A percentile compares a stretch with the other conserved stretches of the same genome.
Conservation (phyloP, 1,284 basidiomycete genomes). For the Apiotrichum domesticum region DNA sequence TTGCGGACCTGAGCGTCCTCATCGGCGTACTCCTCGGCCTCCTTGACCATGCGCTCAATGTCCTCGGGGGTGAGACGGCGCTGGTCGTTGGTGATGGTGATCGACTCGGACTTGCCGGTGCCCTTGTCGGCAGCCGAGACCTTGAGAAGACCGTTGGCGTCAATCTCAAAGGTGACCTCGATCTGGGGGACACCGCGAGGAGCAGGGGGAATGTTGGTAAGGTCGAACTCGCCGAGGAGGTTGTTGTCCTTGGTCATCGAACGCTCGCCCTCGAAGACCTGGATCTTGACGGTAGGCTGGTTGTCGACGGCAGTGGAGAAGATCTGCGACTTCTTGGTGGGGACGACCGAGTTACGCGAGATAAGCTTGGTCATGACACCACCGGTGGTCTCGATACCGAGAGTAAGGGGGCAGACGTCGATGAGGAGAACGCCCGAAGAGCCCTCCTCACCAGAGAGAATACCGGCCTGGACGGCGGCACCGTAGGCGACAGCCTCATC, state of each 20-base stretch:
- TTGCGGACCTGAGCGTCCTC: slow-evolving; percentile 82
- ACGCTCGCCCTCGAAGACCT: slow-evolving; percentile 96
- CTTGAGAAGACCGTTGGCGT: slow-evolving; percentile 90
- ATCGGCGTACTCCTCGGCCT: slow-evolving; percentile 80
- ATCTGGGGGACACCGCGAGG: slow-evolving; percentile 93
- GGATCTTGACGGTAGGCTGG: slow-evolving; percentile 96
- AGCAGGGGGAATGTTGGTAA: slow-evolving; percentile 93
- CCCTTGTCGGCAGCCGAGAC: slow-evolving; percentile 91
- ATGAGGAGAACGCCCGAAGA: slow-evolving; percentile 90
- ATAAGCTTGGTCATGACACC: slow-evolving; percentile 93
- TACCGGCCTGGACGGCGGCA: slow-evolving; percentile 93
- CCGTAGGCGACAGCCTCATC: slow-evolving; percentile 93
- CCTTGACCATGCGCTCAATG: slow-evolving; percentile 98
- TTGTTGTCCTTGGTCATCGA: slow-evolving; percentile 96
- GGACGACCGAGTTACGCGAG: slow-evolving; percentile 91
- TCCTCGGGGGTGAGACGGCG: slow-evolving; percentile 88
- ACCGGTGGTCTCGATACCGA: slow-evolving; percentile 97
- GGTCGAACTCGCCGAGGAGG: slow-evolving; percentile 94
- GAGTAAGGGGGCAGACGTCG: slow-evolving; percentile 90
- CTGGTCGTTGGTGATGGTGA: slow-evolving; percentile 75
- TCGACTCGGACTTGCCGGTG: slow-evolving; percentile 91
- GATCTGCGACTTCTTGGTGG: slow-evolving; percentile 89
- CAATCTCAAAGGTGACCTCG: slow-evolving; percentile 95
- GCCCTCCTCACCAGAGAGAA: slow-evolving; percentile 93
- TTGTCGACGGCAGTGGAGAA: slow-evolving; percentile 99